Base-by-base conservation (phyloP, 2,329 filamentous ascomycete species). In the Aspergillus aculeatinus region DNA sequence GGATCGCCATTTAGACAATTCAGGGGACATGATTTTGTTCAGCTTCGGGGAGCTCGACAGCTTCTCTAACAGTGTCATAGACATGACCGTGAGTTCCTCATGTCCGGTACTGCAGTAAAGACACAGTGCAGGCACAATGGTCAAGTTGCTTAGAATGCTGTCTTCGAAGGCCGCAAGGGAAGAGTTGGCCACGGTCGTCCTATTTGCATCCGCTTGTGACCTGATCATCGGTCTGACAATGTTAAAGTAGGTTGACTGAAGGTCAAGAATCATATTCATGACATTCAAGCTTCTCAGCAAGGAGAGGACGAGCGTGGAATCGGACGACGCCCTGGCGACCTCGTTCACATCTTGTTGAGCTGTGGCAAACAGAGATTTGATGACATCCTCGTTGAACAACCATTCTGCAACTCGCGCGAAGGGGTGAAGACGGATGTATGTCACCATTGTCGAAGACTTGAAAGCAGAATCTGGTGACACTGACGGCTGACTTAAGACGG, bases 401-500 rank as follows among this genome's bases (percentile, higher is more conserved):
- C 95, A 98, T 72, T 99, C 95, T 90, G 98, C 97, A 16, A 96
- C 89, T 60, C 96, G 87, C 3, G 91, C 88, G 70, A 98, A 99
- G 0, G 96, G 94, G 77, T 99, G 96, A 56, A 96, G 84, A 25
- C 87, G 86, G 60, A 95, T 87, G 72, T 99, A 99, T 5, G 85
- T 84, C 53, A 87, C 86, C 4, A 98, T 81, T 58, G 90, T 90
- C 2, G 88, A 89, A 4, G 91, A 84, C 84, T 74, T 84, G 65
- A 96, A 91, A 16, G 89, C 85, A 10, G 84, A 79, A 72, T 97
- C 92, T 16, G 96, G 87, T 27, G 85, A 81, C 31, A 96, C 82
- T 61, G 85, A 89, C 2, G 91, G 90, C 70, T 89, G 85, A 72
- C 92, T 96, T 44, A 90, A 89, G 68, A 97, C 86, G 31, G 94